Base-by-base conservation (phyloP, 1,284 basidiomycete species). In the Phellopilus nigrolimitatus region DNA sequence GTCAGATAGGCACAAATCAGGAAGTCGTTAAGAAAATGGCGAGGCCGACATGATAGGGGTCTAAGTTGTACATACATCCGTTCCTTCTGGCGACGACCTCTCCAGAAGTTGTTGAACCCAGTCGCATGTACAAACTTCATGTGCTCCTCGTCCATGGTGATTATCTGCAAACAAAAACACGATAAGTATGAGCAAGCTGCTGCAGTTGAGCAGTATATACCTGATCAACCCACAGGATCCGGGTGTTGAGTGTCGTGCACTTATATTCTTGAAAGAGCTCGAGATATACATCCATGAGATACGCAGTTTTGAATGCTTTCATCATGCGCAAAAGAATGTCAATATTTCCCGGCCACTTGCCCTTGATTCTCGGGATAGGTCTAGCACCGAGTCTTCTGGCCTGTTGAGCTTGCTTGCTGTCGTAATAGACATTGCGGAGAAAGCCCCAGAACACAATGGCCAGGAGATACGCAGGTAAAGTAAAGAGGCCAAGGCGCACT, bases 271-370 rank as follows among this genome's bases (percentile, higher is more conserved):
- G 72, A 57, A 86, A 85, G 10, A 85, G 69, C 30, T 74, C 68
- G n/a, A 76, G 69, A 59, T 82, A 84, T 3, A 78, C 76, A 47
- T 82, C 77, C 34, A 77, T 71, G 7, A 82, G 67, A 60, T 87
- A 86, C 53, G 71, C 74, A 22, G 71, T 76, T 58, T 75, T 73
- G 63, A 78, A 75, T 1, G 75, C 73, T 21, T 69, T 69, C 59
- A 75, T 70, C 68, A 83, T 73, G 53, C 67, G 70, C 36, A 83
- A 62, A 49, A 86, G 69, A 33, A 88, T 62, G 61, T 88, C 84
- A 56, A 87, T 68, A 61, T 87, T 87, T 15, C 85, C 85, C 3
- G 82, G 83, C 80, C 82, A 84, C 66, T 74, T 78, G 4, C 84
- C 84, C 17, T 73, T 66, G n/a, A 85, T 76, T 22, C 72, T 67